Conservation (phyloP, 345 rosid genomes). For the Moringa oleifera region DNA sequence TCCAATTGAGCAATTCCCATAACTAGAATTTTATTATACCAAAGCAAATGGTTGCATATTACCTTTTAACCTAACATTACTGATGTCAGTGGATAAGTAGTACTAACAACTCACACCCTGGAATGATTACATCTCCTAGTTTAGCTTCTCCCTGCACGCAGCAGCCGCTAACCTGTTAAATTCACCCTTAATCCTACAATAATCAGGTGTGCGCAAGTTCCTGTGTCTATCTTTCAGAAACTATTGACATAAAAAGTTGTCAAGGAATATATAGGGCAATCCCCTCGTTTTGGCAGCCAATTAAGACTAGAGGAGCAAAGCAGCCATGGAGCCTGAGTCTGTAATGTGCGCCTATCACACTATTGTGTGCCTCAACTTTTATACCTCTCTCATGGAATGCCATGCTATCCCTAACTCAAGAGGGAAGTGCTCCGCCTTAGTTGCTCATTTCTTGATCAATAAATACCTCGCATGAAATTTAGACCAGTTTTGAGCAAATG, state of each 20-base stretch:
- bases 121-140: background rate
- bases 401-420: conserved; percentile 7
- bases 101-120: too few species aligned
- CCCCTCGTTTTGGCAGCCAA: background rate
- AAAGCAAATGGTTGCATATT: too few species aligned
- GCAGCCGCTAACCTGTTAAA: background rate
- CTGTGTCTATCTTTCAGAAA: too few species aligned
- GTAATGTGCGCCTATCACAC: background rate
- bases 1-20: background rate
- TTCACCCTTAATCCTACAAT: background rate
- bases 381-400: background rate
- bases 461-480: background rate
- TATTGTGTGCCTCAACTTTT: background rate
- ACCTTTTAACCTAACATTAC: too few species aligned
- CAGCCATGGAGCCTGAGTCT: background rate
- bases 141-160: background rate
- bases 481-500: background rate
- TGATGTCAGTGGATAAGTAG: too few species aligned
- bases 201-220: too few species aligned
- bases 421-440: conserved; percentile 10
- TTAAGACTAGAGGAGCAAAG: conserved; percentile 1
- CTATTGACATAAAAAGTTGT: background rate
- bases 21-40: background rate
- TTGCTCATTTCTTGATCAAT: background rate
- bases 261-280: background rate